Evolutionary conservation across 2,329 filamentous ascomycete species (phyloP), one percentile per base, ranked within the genome.

Genomic region (Ceratocystis albifundus): DNA sequence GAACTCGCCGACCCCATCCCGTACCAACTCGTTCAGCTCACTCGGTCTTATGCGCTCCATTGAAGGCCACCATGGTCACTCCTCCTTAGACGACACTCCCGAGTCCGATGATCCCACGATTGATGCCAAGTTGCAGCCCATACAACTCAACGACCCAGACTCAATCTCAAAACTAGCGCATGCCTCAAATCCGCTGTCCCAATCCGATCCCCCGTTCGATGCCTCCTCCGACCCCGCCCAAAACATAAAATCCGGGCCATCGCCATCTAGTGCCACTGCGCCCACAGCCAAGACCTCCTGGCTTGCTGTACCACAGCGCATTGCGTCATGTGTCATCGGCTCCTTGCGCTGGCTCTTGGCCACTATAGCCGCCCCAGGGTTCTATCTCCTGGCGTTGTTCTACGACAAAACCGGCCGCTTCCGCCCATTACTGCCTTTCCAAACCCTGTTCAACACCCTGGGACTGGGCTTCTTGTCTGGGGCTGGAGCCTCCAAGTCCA

Each of bases 341-440:
- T 88, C 89, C 4, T 80, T 96, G 71, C 85, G 86, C 70, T 89
- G 89, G 77, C 80, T 96, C 61, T 76, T 96, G 66, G 87, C 88
- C 62, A 89, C 89, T 15, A 77, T 97, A 68, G 83, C 88, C 30
- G 86, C 88, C 25, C 93, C 93, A 0, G 89, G 87, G 20, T 83
- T 91, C 62, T 96, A 93, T 76, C 76, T 96, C 66, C 84, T 92
- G 68, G 87, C 89, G 70, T 91, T 84, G 73, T 88, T 97, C 71
- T 93, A 89, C 77, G 87, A 95, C 72, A 86, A 90, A 59, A 78
- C 88, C 67, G 90, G 90, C 63, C 80, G 80, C 63, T 96, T 96
- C 74, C 88, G 90, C 65, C 84, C 90, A n/a, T 76, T 94, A 67
- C 77, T 85, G 62, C 91, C 90, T 67, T 76, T 94, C 55, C 82